phyloP scores from a whole-genome alignment of 352 stramenopile genomes.

The Phytophthora crassamura region DNA sequence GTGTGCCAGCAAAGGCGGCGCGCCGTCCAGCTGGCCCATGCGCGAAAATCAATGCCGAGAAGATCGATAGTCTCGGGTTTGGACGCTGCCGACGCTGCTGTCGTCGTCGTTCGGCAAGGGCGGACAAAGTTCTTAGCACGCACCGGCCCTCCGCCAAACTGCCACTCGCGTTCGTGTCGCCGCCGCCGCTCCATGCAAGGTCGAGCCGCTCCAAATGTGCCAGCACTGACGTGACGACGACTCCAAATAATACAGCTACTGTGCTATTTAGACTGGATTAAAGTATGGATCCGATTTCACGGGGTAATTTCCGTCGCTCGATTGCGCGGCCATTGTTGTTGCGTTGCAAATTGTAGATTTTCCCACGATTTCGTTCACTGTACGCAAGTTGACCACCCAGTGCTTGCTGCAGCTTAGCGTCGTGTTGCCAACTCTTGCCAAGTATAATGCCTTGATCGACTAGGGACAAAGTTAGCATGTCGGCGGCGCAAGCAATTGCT shows the following conservation, averaged over 20 bases:
- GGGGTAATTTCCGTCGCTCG: constrained; percentile 6
- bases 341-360: constrained; percentile 1
- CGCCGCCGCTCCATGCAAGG: constrained; percentile 15
- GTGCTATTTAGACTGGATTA: not conserved
- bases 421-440: not conserved
- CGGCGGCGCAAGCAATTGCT: not conserved
- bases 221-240: constrained; percentile 19
- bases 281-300: not conserved
- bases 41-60: not conserved
- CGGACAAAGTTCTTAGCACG: not conserved
- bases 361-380: constrained; percentile 9
- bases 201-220: constrained; percentile 11
- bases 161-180: constrained; percentile 19
- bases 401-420: not conserved
- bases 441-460: not conserved
- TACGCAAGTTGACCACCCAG: not conserved
- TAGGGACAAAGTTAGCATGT: not conserved
- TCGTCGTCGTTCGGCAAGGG: not conserved
- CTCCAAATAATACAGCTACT: constrained; percentile 12
- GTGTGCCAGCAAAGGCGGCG: constrained; percentile 18
- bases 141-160: not conserved
- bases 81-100: not conserved
- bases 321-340: constrained; percentile 13
- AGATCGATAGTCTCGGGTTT: not conserved
- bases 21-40: constrained; percentile 15